phyloP scores from a whole-genome alignment of 1,284 basidiomycete species.

The Hemileia vastatrix region DNA sequence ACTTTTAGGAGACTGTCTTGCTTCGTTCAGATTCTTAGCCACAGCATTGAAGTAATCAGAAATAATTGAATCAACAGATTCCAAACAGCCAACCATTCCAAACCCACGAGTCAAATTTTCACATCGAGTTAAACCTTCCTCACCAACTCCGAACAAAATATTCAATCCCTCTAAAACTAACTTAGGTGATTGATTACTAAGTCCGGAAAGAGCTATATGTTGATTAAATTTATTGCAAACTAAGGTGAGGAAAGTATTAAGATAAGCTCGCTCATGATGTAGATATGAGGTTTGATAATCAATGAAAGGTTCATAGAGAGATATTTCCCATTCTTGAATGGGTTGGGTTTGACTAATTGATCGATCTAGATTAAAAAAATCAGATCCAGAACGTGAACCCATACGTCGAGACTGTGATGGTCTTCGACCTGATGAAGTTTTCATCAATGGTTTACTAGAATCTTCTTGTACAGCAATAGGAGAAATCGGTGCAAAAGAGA shows the following conservation, averaged over 20 bases:
- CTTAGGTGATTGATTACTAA: constrained; percentile 13
- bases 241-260: constrained; percentile 54
- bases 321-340: constrained; percentile 63
- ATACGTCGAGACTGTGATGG: too few species aligned
- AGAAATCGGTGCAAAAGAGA: background rate
- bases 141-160: constrained; percentile 63
- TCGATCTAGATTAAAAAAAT: too few species aligned
- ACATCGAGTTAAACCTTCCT: constrained; percentile 66
- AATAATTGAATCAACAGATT: constrained; percentile 62
- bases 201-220: too few species aligned
- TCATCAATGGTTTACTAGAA: too few species aligned
- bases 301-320: constrained; percentile 80
- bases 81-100: constrained; percentile 61
- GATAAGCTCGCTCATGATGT: constrained; percentile 59
- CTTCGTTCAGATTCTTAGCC: constrained; percentile 46
- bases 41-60: constrained; percentile 57
- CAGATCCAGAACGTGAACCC: too few species aligned
- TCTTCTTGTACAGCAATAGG: constrained; percentile 13
- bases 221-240: too few species aligned
- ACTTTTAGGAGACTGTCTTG: constrained; percentile 13
- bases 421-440: too few species aligned
- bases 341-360: too few species aligned
- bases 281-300: constrained; percentile 76
- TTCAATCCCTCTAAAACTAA: constrained; percentile 51
- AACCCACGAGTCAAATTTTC: constrained; percentile 76